Percentiles rank a stretch among this genome's conserved stretches.
phyloP scores from a whole-genome alignment of 2,329 filamentous ascomycete species.

The Aureobasidium sp. region DNA sequence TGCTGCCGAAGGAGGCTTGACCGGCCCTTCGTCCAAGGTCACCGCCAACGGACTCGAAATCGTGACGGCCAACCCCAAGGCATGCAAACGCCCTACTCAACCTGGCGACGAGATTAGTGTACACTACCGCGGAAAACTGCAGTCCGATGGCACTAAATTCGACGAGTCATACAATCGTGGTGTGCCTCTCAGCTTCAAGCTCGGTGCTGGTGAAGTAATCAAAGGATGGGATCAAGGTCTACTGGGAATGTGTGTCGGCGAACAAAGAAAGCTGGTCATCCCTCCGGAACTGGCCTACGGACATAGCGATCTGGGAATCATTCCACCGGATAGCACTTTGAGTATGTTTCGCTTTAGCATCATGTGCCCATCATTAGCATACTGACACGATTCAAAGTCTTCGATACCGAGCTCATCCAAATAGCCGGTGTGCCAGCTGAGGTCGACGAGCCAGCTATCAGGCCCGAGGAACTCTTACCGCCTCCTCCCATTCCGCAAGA shows the following conservation, averaged over 20 bases:
- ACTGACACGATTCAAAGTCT: constrained; percentile 41
- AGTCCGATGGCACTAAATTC: constrained; percentile 65
- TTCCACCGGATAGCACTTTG: constrained; percentile 73
- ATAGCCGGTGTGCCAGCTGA: constrained; percentile 60
- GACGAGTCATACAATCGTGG: constrained; percentile 76
- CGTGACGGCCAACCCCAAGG: constrained; percentile 35
- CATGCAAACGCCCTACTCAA: constrained; percentile 39
- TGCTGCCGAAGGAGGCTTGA: not conserved
- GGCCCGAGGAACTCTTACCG: constrained; percentile 9
- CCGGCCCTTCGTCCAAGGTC: not conserved
- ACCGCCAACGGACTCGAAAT: constrained; percentile 28
- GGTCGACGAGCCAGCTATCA: constrained; percentile 16
- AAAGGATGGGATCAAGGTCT: constrained; percentile 91
- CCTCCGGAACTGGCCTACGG: constrained; percentile 85
- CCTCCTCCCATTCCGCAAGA: constrained; percentile 17
- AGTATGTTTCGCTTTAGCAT: constrained; percentile 23
- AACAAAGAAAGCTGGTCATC: constrained; percentile 82
- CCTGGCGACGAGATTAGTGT: constrained; percentile 42
- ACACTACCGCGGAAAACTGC: constrained; percentile 45
- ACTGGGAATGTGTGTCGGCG: constrained; percentile 89
- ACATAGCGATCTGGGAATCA: constrained; percentile 59
- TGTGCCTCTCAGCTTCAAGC: constrained; percentile 66
- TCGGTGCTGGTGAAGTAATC: constrained; percentile 81
- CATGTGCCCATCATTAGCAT: no score
- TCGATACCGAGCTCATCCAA: constrained; percentile 82